Evolutionary conservation across 2,329 filamentous ascomycete species (phyloP), one percentile per base, ranked within the genome.

Genomic region (Aureobasidium lini): DNA sequence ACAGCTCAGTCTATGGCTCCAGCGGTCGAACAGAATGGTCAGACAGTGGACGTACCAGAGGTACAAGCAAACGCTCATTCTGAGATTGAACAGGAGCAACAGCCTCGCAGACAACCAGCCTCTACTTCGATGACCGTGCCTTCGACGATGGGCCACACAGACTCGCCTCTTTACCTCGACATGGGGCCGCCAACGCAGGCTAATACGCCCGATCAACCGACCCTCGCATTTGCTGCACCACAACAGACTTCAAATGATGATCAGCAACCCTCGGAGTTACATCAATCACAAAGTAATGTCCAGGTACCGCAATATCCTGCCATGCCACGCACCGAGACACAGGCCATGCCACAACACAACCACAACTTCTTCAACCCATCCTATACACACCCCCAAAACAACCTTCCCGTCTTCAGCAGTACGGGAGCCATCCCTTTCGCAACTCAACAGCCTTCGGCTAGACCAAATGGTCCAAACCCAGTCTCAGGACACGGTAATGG

Each of bases 391-490:
- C 16, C 47, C 7, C 46, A 56, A 4, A 49, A 52, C 29, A 61
- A 36, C 31, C 49, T 61, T 4, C 62, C 62, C 15, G 49, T 52
- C 7, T 63, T 62, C n/a, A 57, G 23, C 23, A 68, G 66, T 58
- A 71, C 67, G 6, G 68, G 70, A 7, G 57, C 63, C 1, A 71
- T 71, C 36, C 71, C 71, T 1, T 71, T 71, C 47, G 68, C 63
- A 13, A 43, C 61, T 29, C 23, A 23, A 3, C 23, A 23, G 23
- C 7, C 42, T 9, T 15, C 16, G 18, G 9, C n/a, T 10, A 46
- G 53, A 31, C 53, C 53, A 5, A 57, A 13, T 5, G 42, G 52
- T 7, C 52, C 18, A 3, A 47, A 34, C 5, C 52, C 52, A 7
- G 7, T 57, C 4, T 37, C 42, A 31, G 44, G 47, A 16, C 43